Base-by-base conservation (phyloP, 371 early-diverging fungal species). In the Circinella umbellata region DNA sequence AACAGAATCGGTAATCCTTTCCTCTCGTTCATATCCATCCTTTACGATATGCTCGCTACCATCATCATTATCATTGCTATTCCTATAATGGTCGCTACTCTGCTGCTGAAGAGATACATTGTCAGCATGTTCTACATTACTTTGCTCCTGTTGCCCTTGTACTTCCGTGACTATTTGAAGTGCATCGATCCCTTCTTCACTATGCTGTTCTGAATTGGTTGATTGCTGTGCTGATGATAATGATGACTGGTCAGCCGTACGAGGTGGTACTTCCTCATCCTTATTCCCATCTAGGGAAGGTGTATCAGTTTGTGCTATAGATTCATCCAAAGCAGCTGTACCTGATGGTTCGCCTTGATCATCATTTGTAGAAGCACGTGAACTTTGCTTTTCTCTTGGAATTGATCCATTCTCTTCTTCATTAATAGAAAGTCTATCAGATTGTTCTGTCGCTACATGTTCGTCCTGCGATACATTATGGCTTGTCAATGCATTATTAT, bases 381-480 rank as follows among this genome's bases (percentile, higher is more conserved):
- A 57, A 18, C 57, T 20, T 34, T 57, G 0, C 5, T 34, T 27
- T 57, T 18, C 34, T 18, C 9, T 6, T 57, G 27, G 18, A 5
- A 18, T 38, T 13, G 61, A 37, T 61, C 61, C 61, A 37, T 61
- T 3, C 51, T 13, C 57, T 57, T 6, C 57, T 34, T 34, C 57
- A 11, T 27, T 7, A 5, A 34, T 6, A 57, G 57, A 34, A 13
- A 14, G 10, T 57, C 13, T 57, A 57, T 57, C 57, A n/a, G 57
- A 51, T 51, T 8, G 51, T 6, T 51, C 51, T 51, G 3, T 51
- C n/a, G 5, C 5, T 51, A 51, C n/a, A 57, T 57, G 57, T 57
- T 57, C 57, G 57, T 57, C 57, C 57, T 57, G 57, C 57, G 57
- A 57, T 57, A 57, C 57, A 57, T 38, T 59, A 39, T 60, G 13